phyloP scores from a whole-genome alignment of 805 yeast genomes.

The Lachancea quebecensis region DNA sequence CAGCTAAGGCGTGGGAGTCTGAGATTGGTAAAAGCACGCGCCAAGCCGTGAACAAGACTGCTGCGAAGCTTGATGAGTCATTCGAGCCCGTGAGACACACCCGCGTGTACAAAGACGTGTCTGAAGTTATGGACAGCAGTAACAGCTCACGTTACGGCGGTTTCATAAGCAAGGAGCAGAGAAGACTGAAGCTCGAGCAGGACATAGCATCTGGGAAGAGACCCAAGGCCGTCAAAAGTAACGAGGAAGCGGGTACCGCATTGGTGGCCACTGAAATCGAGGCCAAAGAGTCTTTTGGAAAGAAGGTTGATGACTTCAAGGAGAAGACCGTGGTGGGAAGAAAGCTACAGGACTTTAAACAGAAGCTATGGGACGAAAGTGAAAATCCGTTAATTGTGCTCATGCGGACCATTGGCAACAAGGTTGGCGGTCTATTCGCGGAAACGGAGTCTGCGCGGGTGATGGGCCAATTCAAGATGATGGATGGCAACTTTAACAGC shows the following conservation, averaged over 20 bases:
- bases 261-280: conserved; percentile 77
- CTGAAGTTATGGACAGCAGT: conserved; percentile 89
- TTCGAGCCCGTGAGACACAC: conserved; percentile 92
- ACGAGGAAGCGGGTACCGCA: conserved; percentile 77
- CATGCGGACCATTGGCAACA: conserved; percentile 71
- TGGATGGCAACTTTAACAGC: conserved; percentile 83
- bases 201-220: conserved; percentile 54
- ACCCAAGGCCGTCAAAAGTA: conserved; percentile 62
- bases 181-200: conserved; percentile 63
- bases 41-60: conserved; percentile 72
- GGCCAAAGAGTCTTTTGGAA: conserved; percentile 59
- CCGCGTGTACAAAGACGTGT: conserved; percentile 78
- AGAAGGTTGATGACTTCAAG: conserved; percentile 59
- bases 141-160: conserved; percentile 86
- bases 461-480: conserved; percentile 71
- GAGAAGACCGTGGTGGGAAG: conserved; percentile 67
- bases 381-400: conserved; percentile 85
- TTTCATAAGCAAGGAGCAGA: conserved; percentile 74
- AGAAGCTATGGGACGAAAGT: conserved; percentile 78
- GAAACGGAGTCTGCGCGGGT: conserved; percentile 96
- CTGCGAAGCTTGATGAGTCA: conserved; percentile 75
- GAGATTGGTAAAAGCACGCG: conserved; percentile 88
- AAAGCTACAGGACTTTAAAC: conserved; percentile 50
- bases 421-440: conserved; percentile 81
- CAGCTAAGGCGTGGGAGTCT: conserved; percentile 92